These are phyloP conservation scores for Prunus mume DNA, from an alignment of 306 rosid genomes.

Conservation along the genomic window DNA sequence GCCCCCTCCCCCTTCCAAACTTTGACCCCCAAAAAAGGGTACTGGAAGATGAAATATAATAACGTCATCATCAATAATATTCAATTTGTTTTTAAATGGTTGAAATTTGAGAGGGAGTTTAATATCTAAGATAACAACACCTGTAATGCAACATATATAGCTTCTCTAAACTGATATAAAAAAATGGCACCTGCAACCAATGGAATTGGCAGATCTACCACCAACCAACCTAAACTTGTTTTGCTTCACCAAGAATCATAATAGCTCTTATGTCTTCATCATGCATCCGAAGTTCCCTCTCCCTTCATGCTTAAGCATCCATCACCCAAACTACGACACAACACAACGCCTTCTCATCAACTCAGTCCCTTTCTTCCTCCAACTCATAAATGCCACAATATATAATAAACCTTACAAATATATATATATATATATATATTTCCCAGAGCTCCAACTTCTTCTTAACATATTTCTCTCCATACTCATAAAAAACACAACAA, in stretches of 20 bases:
- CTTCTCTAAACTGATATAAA: not conserved
- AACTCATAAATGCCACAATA: conserved; percentile 6
- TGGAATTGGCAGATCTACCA: conserved; percentile 35
- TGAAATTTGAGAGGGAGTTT: too few relatives aligned
- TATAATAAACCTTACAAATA: not conserved
- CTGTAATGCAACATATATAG: not conserved
- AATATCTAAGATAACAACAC: not conserved
- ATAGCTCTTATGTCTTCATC: conserved; percentile 48
- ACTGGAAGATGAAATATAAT: too few relatives aligned
- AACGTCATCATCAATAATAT: too few relatives aligned
- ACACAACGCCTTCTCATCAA: not conserved
- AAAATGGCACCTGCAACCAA: not conserved
- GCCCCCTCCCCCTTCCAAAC: too few relatives aligned
- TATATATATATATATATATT: not conserved
- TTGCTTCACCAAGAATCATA: conserved; percentile 53
- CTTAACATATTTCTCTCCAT: not conserved
- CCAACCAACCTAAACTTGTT: conserved; percentile 1
- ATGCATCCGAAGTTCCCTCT: conserved; percentile 17
- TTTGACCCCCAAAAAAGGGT: too few relatives aligned
- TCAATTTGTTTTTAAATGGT: too few relatives aligned
- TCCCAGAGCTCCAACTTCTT: conserved; percentile 12
- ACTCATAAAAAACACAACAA: not conserved
- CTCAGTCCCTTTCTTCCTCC: conserved; percentile 9
- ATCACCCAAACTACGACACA: not conserved
- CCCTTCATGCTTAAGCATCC: conserved; percentile 56